phyloP scores from a whole-genome alignment of 495 filamentous ascomycete species.

The Mytilinidion resinicola region DNA sequence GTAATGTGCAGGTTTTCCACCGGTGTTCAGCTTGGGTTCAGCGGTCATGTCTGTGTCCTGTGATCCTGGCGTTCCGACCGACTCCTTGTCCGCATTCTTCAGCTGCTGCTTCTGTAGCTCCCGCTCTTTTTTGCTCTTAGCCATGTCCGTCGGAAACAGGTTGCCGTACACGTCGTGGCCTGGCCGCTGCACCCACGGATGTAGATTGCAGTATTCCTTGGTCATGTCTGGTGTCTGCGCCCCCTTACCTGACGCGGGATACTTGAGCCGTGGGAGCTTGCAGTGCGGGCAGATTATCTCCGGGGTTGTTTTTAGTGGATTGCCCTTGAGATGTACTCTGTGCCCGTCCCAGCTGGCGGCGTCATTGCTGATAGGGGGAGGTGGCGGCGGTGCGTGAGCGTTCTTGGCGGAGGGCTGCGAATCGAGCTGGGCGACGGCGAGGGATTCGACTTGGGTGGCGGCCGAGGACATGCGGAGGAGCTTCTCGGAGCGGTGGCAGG shows the following conservation, averaged over 20 bases:
- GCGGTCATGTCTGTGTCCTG: constrained; percentile 26
- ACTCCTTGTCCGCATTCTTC: constrained; percentile 27
- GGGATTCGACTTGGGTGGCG: constrained; percentile 51
- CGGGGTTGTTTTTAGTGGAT: constrained; percentile 64
- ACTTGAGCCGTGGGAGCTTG: constrained; percentile 38
- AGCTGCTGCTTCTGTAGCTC: constrained; percentile 31
- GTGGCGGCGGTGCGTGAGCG: constrained; percentile 10
- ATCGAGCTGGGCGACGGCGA: constrained; percentile 44
- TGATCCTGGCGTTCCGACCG: constrained; percentile 30
- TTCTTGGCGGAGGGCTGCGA: constrained; percentile 38
- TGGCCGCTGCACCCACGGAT: constrained; percentile 63
- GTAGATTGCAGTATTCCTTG: constrained; percentile 63
- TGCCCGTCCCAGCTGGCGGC: constrained; percentile 70
- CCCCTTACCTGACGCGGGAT: constrained; percentile 35
- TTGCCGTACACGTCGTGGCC: constrained; percentile 82
- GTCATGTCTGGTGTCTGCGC: constrained; percentile 28
- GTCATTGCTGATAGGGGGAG: constrained; percentile 44
- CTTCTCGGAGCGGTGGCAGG: constrained; percentile 44
- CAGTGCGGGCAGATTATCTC: constrained; percentile 53
- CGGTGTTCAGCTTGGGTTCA: constrained; percentile 28
- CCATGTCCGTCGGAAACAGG: constrained; percentile 56
- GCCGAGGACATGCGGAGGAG: constrained; percentile 60
- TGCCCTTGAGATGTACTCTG: constrained; percentile 65
- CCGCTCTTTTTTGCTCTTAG: constrained; percentile 50
- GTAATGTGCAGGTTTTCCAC: constrained; percentile 53